phyloP scores from a whole-genome alignment of 768 basidiomycete species.

The Hypsizygus marmoreus region DNA sequence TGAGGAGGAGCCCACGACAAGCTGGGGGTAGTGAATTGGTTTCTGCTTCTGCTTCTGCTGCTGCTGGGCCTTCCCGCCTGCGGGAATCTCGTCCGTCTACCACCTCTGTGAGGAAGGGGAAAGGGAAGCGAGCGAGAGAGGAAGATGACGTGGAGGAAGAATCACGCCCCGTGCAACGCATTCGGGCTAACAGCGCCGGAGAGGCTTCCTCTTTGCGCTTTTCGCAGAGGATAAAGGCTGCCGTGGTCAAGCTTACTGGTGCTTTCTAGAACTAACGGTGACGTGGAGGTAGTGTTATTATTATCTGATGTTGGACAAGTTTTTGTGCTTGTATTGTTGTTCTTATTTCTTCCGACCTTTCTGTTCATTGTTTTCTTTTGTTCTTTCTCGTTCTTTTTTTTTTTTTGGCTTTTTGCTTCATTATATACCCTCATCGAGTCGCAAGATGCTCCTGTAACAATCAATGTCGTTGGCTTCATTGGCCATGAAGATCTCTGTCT shows the following conservation, averaged over 20 bases:
- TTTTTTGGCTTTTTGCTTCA: neutral
- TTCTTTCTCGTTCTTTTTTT: neutral
- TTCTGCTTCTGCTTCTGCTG: too few relatives aligned
- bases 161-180: neutral
- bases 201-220: neutral
- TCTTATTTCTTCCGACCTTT: neutral
- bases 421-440: neutral
- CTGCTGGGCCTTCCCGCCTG: too few relatives aligned
- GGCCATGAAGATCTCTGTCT: neutral
- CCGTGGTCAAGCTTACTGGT: neutral
- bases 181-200: neutral
- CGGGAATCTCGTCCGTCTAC: too few relatives aligned
- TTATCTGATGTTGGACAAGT: too few relatives aligned
- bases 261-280: neutral
- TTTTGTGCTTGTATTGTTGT: neutral
- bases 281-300: neutral
- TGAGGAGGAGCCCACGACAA: too few relatives aligned
- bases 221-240: conserved; percentile 4
- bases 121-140: conserved; percentile 10
- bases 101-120: conserved; percentile 1
- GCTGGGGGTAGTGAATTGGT: too few relatives aligned
- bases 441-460: conserved; percentile 1
- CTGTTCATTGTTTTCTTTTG: neutral
- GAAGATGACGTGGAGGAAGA: neutral
- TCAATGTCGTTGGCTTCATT: neutral